phyloP scores from a whole-genome alignment of 73 alveolate genomes.

The Paramecium tetraurelia region DNA sequence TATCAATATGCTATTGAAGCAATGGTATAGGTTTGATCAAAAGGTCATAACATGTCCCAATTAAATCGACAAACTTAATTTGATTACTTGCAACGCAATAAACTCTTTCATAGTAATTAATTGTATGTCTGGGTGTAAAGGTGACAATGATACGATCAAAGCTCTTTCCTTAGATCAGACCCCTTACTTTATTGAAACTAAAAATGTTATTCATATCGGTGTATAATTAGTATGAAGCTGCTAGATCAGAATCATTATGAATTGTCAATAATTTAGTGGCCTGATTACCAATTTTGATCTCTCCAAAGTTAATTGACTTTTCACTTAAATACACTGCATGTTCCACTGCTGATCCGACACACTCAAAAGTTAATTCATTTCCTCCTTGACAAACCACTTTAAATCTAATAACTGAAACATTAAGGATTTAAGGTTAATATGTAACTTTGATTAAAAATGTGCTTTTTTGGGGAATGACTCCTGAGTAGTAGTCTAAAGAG shows the following conservation, averaged over 20 bases:
- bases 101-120: conserved; percentile 92
- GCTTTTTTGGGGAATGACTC: conserved; percentile 91
- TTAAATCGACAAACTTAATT: conserved; percentile 88
- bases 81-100: conserved; percentile 87
- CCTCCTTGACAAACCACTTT: conserved; percentile 89
- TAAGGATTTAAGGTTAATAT: conserved; percentile 86
- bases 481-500: conserved; percentile 77
- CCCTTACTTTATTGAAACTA: conserved; percentile 85
- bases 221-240: conserved; percentile 84
- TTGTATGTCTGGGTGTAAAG: conserved; percentile 91
- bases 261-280: conserved; percentile 92
- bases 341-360: conserved; percentile 90
- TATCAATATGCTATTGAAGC: conserved; percentile 92
- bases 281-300: conserved; percentile 84
- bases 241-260: conserved; percentile 90
- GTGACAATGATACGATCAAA: conserved; percentile 87
- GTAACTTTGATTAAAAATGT: conserved; percentile 86
- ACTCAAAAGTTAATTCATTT: conserved; percentile 83
- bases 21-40: conserved; percentile 92
- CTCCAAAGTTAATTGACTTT: conserved; percentile 92
- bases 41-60: conserved; percentile 96
- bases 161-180: conserved; percentile 83
- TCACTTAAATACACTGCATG: conserved; percentile 81
- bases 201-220: conserved; percentile 84
- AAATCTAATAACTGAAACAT: conserved; percentile 86